Evolutionary conservation across 306 rosid species (phyloP).

Genomic region (Lupinus albus): DNA sequence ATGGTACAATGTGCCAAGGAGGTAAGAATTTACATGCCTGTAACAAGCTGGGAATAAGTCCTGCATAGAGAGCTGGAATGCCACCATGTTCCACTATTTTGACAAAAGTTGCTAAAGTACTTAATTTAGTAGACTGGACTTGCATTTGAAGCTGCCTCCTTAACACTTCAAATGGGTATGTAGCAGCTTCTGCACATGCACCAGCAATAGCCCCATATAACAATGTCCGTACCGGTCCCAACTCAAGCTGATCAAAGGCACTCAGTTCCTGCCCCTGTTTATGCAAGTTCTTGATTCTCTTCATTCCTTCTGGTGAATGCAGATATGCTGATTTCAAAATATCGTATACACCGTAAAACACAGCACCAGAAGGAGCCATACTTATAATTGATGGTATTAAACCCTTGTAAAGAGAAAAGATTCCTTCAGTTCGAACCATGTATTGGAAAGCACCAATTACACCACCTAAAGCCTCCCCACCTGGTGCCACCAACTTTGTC

Average conservation of each 20-base stretch:
- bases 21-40: slow-evolving; percentile 62
- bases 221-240: slow-evolving; percentile 84
- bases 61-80: slow-evolving; percentile 84
- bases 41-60: slow-evolving; percentile 93
- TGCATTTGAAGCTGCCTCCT: slow-evolving; percentile 93
- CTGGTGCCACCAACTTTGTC: slow-evolving; percentile 91
- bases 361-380: slow-evolving; percentile 98
- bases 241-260: slow-evolving; percentile 90
- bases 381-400: slow-evolving; percentile 87
- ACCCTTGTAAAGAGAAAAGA: slow-evolving; percentile 93
- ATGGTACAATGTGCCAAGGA: slow-evolving; percentile 20
- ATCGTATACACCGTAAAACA: slow-evolving; percentile 91
- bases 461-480: slow-evolving; percentile 94
- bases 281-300: slow-evolving; percentile 69
- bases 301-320: slow-evolving; percentile 87
- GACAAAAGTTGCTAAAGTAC: slow-evolving; percentile 72
- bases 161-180: slow-evolving; percentile 94
- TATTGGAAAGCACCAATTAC: slow-evolving; percentile 83
- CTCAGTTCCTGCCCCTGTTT: slow-evolving; percentile 68
- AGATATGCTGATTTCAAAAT: slow-evolving; percentile 79
- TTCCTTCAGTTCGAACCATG: slow-evolving; percentile 90
- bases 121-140: slow-evolving; percentile 73
- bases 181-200: slow-evolving; percentile 95
- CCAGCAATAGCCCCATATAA: slow-evolving; percentile 91
- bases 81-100: slow-evolving; percentile 87